Conservation (phyloP, 768 basidiomycete species). For the Multifurca ochricompacta region DNA sequence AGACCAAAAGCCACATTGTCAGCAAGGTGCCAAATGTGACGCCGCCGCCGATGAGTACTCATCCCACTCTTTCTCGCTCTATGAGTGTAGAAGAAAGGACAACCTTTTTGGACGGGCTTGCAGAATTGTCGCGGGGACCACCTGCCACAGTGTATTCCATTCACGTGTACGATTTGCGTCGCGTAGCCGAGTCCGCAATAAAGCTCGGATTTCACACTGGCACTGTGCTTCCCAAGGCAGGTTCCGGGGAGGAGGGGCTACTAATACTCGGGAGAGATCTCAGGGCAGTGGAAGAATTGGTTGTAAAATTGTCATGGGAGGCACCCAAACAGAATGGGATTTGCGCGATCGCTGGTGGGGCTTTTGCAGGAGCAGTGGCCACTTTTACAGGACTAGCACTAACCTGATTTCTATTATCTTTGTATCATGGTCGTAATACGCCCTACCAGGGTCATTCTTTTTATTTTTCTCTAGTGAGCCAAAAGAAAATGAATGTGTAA, state of each 20-base stretch:
- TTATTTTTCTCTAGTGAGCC: too few species aligned
- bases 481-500: background rate
- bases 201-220: constrained; percentile 18
- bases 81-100: constrained; percentile 19
- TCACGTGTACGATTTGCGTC: constrained; percentile 8
- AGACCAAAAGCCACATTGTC: background rate
- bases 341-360: constrained; percentile 15
- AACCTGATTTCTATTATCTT: background rate
- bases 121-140: constrained; percentile 12
- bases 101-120: constrained; percentile 17
- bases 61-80: constrained; percentile 6
- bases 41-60: background rate
- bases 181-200: constrained; percentile 10
- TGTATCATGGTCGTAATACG: constrained; percentile 1
- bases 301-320: constrained; percentile 7
- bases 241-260: constrained; percentile 9
- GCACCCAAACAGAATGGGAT: background rate
- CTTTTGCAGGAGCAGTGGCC: constrained; percentile 19
- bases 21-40: background rate
- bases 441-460: background rate
- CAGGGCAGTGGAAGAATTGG: constrained; percentile 13
- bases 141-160: constrained; percentile 18
- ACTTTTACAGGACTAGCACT: constrained; percentile 21
- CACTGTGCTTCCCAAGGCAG: background rate
- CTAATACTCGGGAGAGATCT: constrained; percentile 19